A percentile compares a stretch with the other conserved stretches of the same genome.
Conservation (phyloP, 768 basidiomycete species). For the Coprinopsis sp. region DNA sequence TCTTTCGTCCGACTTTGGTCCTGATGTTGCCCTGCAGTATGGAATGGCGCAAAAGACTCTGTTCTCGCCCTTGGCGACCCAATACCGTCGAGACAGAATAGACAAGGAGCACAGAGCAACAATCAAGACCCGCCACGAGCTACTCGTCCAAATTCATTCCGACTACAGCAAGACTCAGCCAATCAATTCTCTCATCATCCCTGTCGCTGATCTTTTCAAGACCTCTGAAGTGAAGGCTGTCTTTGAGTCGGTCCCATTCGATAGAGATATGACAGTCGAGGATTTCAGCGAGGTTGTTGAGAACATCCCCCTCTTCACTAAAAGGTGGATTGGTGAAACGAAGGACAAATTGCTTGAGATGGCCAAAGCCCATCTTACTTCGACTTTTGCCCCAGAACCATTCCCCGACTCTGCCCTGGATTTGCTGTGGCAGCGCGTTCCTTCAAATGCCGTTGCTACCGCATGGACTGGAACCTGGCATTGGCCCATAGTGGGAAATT, state of each 20-base stretch:
- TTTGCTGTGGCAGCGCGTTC: too few relatives aligned
- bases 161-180: not conserved
- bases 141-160: not conserved
- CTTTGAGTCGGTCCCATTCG: not conserved
- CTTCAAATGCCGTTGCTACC: too few relatives aligned
- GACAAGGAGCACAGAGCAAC: not conserved
- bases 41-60: not conserved
- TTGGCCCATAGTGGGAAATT: too few relatives aligned
- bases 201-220: constrained; percentile 1
- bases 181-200: not conserved
- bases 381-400: not conserved
- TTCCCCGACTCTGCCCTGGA: too few relatives aligned
- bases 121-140: not conserved
- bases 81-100: not conserved
- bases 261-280: not conserved
- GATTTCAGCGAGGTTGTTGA: not conserved
- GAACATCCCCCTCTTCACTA: not conserved
- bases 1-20: not conserved
- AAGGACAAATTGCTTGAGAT: not conserved
- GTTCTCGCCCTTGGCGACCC: not conserved
- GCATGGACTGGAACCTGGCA: too few relatives aligned
- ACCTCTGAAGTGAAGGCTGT: not conserved
- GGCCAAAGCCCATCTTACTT: not conserved
- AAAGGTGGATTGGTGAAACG: not conserved
- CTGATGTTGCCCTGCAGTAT: not conserved